Base-by-base conservation (phyloP, 176 grass and related monocot species). In the Musa beccarii region DNA sequence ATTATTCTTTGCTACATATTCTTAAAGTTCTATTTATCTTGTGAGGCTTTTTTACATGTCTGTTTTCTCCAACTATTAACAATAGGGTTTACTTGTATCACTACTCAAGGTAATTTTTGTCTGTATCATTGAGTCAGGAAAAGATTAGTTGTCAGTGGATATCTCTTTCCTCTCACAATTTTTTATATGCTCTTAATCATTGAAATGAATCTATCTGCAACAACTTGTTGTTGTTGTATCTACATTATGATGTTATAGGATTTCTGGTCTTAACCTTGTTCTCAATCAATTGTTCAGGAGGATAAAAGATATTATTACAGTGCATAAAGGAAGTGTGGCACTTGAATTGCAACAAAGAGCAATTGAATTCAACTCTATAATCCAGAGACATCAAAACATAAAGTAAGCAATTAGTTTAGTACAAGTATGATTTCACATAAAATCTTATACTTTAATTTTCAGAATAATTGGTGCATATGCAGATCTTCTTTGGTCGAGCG, bases 311-410 rank as follows among this genome's bases (percentile, higher is more conserved):
- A 95, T 92, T 63, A 86, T 99, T 66, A 88, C 15, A 3, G 83
- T 83, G 86, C 92, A 94, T 78, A 99, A 92, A 87, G 96, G 86
- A 67, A 88, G 85, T 59, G 84, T 90, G 53, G 86, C 86, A 73
- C 96, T 99, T 68, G 96, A 99, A 78, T 70, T 99, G 75, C 96
- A 99, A 70, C 96, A 99, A 86, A 92, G 96, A 88, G 89, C 96
- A 84, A 95, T 95, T 2, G 96, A 99, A 84, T 99, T 99, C 76
- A 85, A 82, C 69, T 99, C 96, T 73, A 99, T 99, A 75, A 95
- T 99, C 82, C 96, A 95, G 79, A 92, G 89, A 83, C 96, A 99
- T 79, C 76, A 87, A 22, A 83, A 85, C 78, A 94, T 99, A 75
- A 99, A 84, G 96, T 99, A 63, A 83, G 86, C 89, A 70, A 75